Evolutionary conservation across 331 rosid genomes (phyloP).

Genomic region (Dryas integrifolia): DNA sequence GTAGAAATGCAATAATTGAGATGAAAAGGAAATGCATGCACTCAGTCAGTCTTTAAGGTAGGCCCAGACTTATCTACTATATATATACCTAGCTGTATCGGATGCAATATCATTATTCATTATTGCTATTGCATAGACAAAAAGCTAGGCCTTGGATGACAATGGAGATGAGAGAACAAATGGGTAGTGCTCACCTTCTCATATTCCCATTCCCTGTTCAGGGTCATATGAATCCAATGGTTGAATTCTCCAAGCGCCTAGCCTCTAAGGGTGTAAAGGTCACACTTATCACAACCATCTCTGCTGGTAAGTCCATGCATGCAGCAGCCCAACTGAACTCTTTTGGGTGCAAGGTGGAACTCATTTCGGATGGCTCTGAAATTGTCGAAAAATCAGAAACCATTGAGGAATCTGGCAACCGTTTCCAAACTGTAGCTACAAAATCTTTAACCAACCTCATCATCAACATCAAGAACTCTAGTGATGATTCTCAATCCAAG

Average conservation of each 20-base stretch:
- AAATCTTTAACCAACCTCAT: not conserved
- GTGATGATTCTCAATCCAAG: not conserved
- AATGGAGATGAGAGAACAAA: too few species aligned
- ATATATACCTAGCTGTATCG: too few species aligned
- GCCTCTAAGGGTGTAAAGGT: conserved; percentile 9
- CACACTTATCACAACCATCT: conserved; percentile 6
- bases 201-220: conserved; percentile 14
- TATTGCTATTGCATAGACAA: too few species aligned
- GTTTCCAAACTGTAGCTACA: not conserved
- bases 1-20: too few species aligned
- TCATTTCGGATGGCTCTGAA: too few species aligned
- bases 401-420: not conserved
- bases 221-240: conserved; percentile 31
- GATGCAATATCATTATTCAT: too few species aligned
- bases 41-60: too few species aligned
- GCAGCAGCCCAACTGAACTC: not conserved
- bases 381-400: not conserved
- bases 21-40: too few species aligned
- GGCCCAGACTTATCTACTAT: too few species aligned
- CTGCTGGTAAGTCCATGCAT: not conserved
- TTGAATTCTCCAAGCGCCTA: conserved; percentile 21
- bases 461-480: not conserved
- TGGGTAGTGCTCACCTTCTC: not conserved
- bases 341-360: not conserved
- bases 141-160: too few species aligned